Evolutionary conservation across 2,329 filamentous ascomycete species (phyloP).

Genomic region (Onygenales sp.): DNA sequence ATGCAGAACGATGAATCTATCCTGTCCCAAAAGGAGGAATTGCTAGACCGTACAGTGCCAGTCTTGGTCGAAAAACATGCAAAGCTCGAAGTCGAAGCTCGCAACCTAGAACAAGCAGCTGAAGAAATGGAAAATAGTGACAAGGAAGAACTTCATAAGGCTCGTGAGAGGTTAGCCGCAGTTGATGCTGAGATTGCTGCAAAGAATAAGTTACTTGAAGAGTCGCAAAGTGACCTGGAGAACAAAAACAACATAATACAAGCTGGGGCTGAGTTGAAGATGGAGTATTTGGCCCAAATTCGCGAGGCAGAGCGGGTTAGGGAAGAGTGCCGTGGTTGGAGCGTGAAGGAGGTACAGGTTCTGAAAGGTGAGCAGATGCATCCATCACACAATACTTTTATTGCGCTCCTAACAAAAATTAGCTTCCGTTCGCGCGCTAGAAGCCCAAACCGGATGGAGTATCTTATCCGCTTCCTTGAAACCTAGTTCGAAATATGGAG

Average conservation of each 20-base stretch:
- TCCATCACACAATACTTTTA: not conserved
- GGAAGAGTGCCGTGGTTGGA: conserved; percentile 87
- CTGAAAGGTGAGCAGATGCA: conserved; percentile 56
- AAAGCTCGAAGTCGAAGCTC: conserved; percentile 53
- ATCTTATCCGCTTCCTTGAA: conserved; percentile 27
- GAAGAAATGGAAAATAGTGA: conserved; percentile 56
- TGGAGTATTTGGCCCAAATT: conserved; percentile 63
- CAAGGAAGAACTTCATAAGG: conserved; percentile 63
- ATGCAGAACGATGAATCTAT: conserved; percentile 65
- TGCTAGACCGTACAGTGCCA: conserved; percentile 61
- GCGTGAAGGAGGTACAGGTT: conserved; percentile 64
- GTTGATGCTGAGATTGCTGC: conserved; percentile 60
- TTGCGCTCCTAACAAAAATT: conserved; percentile 4
- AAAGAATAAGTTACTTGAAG: conserved; percentile 58
- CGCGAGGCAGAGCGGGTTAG: conserved; percentile 71
- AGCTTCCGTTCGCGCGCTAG: conserved; percentile 31
- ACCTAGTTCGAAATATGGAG: conserved; percentile 19
- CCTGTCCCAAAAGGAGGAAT: conserved; percentile 57
- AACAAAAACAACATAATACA: conserved; percentile 58
- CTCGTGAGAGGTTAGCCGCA: conserved; percentile 57
- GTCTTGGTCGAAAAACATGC: conserved; percentile 51
- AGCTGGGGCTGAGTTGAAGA: conserved; percentile 55
- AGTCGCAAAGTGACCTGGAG: conserved; percentile 57
- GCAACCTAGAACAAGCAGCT: conserved; percentile 61
- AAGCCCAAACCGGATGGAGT: conserved; percentile 36